Conservation (phyloP, 1,284 basidiomycete species). For the Boletus mariae region DNA sequence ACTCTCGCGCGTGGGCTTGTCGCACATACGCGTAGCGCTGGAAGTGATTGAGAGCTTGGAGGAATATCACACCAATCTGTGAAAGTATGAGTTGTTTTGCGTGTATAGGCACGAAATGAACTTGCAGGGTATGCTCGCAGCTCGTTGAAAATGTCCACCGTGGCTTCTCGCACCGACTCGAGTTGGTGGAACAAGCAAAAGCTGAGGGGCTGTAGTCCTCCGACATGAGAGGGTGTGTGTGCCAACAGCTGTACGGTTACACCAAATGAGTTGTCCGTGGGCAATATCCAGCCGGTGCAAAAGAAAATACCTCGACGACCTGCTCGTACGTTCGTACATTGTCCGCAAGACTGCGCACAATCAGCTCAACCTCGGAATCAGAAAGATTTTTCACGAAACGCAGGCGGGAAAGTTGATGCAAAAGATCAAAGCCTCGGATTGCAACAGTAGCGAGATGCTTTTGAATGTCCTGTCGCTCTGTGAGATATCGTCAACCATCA, state of each 20-base stretch:
- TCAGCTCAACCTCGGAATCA: conserved; percentile 66
- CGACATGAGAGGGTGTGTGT: conserved; percentile 70
- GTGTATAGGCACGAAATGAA: conserved; percentile 9
- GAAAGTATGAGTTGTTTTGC: conserved; percentile 4
- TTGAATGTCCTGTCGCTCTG: conserved; percentile 50
- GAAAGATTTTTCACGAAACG: conserved; percentile 58
- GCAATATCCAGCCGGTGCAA: neutral
- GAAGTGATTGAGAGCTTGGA: conserved; percentile 87
- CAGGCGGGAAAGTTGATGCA: conserved; percentile 71
- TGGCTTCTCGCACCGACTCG: conserved; percentile 68
- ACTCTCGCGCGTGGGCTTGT: conserved; percentile 62
- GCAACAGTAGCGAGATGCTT: conserved; percentile 41
- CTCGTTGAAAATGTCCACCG: conserved; percentile 81
- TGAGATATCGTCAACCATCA: conserved; percentile 6
- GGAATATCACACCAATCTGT: conserved; percentile 82
- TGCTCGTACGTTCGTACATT: conserved; percentile 79
- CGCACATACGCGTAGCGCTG: conserved; percentile 84
- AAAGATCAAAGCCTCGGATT: conserved; percentile 64
- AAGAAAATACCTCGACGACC: conserved; percentile 73
- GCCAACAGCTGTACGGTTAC: conserved; percentile 66
- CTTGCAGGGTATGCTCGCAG: conserved; percentile 73
- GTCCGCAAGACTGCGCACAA: conserved; percentile 72
- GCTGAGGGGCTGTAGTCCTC: conserved; percentile 81
- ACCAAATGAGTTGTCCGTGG: neutral
- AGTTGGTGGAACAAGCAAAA: conserved; percentile 90